Conservation (phyloP, 2,329 filamentous ascomycete species). For the Penicillium sp. region DNA sequence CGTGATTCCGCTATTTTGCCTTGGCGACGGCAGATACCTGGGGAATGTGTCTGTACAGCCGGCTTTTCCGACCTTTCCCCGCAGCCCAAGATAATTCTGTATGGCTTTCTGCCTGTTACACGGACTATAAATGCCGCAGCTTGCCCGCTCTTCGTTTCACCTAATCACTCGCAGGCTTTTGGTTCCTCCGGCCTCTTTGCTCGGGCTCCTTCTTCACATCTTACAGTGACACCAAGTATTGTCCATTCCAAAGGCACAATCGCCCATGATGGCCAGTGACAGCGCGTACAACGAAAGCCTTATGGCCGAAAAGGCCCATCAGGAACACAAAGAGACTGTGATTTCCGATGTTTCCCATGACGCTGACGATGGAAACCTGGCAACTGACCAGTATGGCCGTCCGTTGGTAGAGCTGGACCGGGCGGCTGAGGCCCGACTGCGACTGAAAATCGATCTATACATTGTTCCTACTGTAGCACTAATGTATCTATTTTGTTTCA, state of each 20-base stretch:
- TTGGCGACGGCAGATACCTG: neutral
- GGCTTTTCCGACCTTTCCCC: neutral
- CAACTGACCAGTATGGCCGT: conserved; percentile 54
- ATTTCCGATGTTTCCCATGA: conserved; percentile 20
- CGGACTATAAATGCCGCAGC: neutral
- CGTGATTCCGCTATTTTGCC: neutral
- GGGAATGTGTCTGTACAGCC: neutral
- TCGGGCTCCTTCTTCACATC: neutral
- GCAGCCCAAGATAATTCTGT: neutral
- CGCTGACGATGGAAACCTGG: conserved; percentile 47
- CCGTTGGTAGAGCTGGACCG: conserved; percentile 57
- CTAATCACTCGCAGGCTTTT: neutral
- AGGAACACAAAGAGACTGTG: neutral
- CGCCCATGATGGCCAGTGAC: neutral
- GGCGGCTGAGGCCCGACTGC: conserved; percentile 57
- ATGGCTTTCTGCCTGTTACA: neutral
- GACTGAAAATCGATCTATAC: conserved; percentile 65
- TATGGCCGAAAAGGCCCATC: neutral
- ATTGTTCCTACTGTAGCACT: conserved; percentile 66
- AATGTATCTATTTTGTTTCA: conserved; percentile 72
- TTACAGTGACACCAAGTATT: neutral
- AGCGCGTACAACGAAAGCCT: neutral
- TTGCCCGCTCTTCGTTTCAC: neutral
- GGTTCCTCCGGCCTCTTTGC: neutral
- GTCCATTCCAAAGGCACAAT: neutral